Percentiles rank a stretch among this genome's conserved stretches.
Conservation (phyloP, 202 grass and related monocot species). For the Cymbopogon flexuosus region DNA sequence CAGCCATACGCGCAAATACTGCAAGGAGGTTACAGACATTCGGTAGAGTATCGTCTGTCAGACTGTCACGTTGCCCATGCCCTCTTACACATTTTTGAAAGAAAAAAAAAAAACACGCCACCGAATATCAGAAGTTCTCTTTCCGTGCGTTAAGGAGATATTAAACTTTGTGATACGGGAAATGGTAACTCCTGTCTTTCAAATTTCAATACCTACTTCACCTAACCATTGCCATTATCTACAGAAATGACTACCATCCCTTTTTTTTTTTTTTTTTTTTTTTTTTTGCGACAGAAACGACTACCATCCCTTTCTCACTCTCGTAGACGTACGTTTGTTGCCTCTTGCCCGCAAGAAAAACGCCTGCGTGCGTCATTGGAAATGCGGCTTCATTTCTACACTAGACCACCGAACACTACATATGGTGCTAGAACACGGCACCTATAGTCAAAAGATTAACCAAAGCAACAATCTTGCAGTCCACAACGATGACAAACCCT, state of each 20-base stretch:
- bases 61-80: too few species aligned
- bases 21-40: too few species aligned
- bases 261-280: too few species aligned
- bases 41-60: too few species aligned
- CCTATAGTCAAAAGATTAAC: neutral
- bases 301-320: neutral
- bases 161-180: too few species aligned
- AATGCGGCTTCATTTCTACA: slow-evolving; percentile 4
- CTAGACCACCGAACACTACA: too few species aligned
- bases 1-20: too few species aligned
- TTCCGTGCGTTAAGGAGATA: too few species aligned
- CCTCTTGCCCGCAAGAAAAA: neutral
- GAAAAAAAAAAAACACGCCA: too few species aligned
- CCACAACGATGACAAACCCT: neutral
- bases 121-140: too few species aligned
- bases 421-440: neutral
- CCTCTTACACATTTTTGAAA: too few species aligned
- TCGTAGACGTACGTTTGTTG: neutral
- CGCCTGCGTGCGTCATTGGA: neutral
- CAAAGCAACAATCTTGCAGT: neutral
- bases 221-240: neutral
- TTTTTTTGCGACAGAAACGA: neutral
- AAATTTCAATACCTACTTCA: neutral
- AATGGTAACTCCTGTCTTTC: too few species aligned
- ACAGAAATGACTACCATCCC: neutral